Percentiles rank a stretch among this genome's conserved stretches.
phyloP scores from a whole-genome alignment of 345 rosid species.

The Dipteronia dyeriana region DNA sequence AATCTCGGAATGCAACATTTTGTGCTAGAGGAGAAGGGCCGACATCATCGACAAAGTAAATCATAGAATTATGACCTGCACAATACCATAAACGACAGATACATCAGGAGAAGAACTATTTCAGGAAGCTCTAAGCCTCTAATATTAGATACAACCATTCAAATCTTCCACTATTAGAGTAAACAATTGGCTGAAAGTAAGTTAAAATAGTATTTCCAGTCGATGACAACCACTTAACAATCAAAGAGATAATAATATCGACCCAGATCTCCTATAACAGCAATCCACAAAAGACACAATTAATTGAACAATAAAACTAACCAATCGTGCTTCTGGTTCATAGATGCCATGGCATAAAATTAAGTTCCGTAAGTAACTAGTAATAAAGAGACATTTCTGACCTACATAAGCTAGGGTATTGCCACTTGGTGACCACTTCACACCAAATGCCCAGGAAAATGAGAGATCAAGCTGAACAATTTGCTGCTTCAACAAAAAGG shows the following conservation, averaged over 20 bases:
- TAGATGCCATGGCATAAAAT: not conserved
- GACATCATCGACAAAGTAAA: conserved; percentile 96
- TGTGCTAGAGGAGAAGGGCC: conserved; percentile 98
- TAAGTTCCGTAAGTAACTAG: conserved; percentile 13
- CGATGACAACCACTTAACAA: not conserved
- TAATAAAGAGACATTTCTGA: conserved; percentile 45
- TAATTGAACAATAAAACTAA: conserved; percentile 1
- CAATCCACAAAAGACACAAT: conserved; percentile 12
- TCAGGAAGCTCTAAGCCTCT: not conserved
- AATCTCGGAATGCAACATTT: conserved; percentile 78
- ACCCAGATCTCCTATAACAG: conserved; percentile 1
- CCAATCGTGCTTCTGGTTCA: not conserved
- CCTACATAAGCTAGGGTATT: conserved; percentile 96
- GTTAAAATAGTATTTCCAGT: not conserved
- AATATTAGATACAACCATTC: not conserved
- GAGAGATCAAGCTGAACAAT: conserved; percentile 98
- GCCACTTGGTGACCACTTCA: conserved; percentile 98
- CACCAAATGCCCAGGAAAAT: conserved; percentile 99
- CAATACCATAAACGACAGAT: conserved; percentile 21
- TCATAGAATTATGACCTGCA: conserved; percentile 94
- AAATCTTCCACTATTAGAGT: not conserved
- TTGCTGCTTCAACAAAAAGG: conserved; percentile 65
- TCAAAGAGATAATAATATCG: conserved; percentile 8
- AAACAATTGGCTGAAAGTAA: not conserved
- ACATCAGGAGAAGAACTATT: conserved; percentile 22